These are phyloP conservation scores for Cicer arietinum DNA, from an alignment of 306 rosid genomes.

Conservation along the genomic window DNA sequence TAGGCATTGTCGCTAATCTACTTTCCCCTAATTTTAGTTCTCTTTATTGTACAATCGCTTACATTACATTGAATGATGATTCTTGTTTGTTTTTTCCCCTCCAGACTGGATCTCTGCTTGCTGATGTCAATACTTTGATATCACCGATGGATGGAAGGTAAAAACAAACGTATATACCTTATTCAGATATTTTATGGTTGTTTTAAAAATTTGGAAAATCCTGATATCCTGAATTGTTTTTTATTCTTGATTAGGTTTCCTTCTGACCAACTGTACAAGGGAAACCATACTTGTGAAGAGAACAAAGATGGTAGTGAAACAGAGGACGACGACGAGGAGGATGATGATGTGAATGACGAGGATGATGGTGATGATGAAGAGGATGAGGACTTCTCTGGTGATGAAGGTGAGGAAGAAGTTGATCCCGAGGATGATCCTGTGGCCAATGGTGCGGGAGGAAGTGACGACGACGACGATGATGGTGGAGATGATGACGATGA, in stretches of 20 bases:
- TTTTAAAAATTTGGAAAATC: background rate
- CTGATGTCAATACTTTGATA: slow-evolving; percentile 39
- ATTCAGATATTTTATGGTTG: slow-evolving; percentile 2
- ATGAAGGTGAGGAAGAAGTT: slow-evolving; percentile 67
- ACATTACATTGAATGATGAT: slow-evolving; percentile 22
- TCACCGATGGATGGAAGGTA: slow-evolving; percentile 65
- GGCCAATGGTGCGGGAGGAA: slow-evolving; percentile 65
- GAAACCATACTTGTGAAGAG: slow-evolving; percentile 48
- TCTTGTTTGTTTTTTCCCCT: slow-evolving; percentile 31
- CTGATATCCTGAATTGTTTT: slow-evolving; percentile 15
- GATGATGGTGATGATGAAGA: slow-evolving; percentile 79
- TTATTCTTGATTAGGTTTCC: slow-evolving; percentile 65
- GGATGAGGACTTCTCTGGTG: slow-evolving; percentile 72
- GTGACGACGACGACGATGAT: slow-evolving; percentile 46
- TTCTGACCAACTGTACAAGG: slow-evolving; percentile 53
- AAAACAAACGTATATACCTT: background rate
- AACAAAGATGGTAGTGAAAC: slow-evolving; percentile 82
- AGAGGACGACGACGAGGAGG: slow-evolving; percentile 70
- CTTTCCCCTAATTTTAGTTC: background rate
- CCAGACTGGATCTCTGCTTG: slow-evolving; percentile 59
- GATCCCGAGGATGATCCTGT: slow-evolving; percentile 68
- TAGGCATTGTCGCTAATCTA: background rate
- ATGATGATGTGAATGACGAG: slow-evolving; percentile 66
- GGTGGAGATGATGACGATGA: slow-evolving; percentile 26
- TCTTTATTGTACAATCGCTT: background rate